Base-by-base conservation (phyloP, 805 yeast species). In the Metschnikowia kunwiensis region DNA sequence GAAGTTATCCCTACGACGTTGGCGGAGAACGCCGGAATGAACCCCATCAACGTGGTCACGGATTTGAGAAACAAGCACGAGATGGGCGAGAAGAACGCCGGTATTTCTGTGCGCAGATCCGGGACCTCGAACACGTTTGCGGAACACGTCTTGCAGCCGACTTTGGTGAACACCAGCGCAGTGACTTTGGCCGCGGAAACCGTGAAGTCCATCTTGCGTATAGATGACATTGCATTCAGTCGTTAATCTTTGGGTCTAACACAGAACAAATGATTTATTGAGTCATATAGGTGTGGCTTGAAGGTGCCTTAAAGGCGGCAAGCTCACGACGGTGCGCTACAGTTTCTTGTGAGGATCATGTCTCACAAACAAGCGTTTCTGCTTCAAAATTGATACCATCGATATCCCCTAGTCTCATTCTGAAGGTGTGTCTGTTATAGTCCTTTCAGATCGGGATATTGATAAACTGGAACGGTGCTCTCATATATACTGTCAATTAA, bases 61-160 rank as follows among this genome's bases (percentile, higher is more conserved):
- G 96, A 89, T 50, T 74, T 88, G 48, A 83, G 97, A 61, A 82
- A 83, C 56, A 81, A 82, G 62, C 98, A 93, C 59, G 96, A 85
- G 58, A 70, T 72, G 46, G 97, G 98, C 39, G 96, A 88, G 60
- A 74, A 70, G 47, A 82, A 87, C 53, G 95, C 97, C n/a, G 99
- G 98, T 34, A 86, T 93, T 45, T 84, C 95, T 24, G 95, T 88
- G 36, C 79, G 97, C 65, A 80, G 97, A 57, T 82, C 95, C 0
- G 95, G 95, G 30, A 86, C 97, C 25, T 78, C 89, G 28, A 87
- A 91, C 61, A 87, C 95, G 20, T 86, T 72, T 51, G 86, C 84
- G 34, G 99, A 93, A 64, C 95, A 93, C 59, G 96, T 93, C 39
- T 70, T 93, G 55, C 99, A 93, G 64, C 99, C 99, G 3, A 94